Conservation (phyloP, 164 flowering plant species). For the Chimonanthus salicifolius region DNA sequence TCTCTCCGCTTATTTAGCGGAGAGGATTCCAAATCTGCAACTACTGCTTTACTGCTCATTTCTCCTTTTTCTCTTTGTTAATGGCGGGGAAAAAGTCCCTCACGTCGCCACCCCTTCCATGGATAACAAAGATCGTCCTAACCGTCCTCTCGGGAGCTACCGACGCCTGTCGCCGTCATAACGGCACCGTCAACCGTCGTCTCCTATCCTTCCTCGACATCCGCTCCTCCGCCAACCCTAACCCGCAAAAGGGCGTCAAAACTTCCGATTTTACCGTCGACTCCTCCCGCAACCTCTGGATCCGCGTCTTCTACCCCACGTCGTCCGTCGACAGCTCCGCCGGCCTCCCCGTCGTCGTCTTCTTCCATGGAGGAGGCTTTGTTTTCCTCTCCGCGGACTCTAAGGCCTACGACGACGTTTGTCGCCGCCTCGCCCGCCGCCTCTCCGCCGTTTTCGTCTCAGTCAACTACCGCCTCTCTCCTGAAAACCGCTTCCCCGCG, state of each 20-base stretch:
- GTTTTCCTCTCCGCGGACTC: constrained; percentile 13
- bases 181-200: constrained; percentile 28
- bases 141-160: neutral
- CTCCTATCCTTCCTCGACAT: constrained; percentile 9
- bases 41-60: too few relatives aligned
- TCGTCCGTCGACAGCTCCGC: neutral
- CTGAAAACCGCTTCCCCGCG: constrained; percentile 26
- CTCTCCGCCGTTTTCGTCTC: constrained; percentile 25
- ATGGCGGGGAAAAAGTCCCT: neutral
- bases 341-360: constrained; percentile 22
- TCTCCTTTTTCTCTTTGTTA: too few relatives aligned
- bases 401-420: constrained; percentile 18
- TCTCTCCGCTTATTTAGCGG: too few relatives aligned
- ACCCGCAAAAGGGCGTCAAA: constrained; percentile 13
- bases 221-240: neutral
- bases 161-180: constrained; percentile 12
- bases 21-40: too few relatives aligned
- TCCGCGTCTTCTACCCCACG: constrained; percentile 25
- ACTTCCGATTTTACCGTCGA: constrained; percentile 24
- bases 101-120: neutral
- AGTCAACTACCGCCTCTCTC: constrained; percentile 35
- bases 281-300: constrained; percentile 25
- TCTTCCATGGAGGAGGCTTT: constrained; percentile 27
- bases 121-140: constrained; percentile 9
- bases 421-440: constrained; percentile 17